Evolutionary conservation across 768 basidiomycete species (phyloP).

Genomic region (Psilocybe azurescens): DNA sequence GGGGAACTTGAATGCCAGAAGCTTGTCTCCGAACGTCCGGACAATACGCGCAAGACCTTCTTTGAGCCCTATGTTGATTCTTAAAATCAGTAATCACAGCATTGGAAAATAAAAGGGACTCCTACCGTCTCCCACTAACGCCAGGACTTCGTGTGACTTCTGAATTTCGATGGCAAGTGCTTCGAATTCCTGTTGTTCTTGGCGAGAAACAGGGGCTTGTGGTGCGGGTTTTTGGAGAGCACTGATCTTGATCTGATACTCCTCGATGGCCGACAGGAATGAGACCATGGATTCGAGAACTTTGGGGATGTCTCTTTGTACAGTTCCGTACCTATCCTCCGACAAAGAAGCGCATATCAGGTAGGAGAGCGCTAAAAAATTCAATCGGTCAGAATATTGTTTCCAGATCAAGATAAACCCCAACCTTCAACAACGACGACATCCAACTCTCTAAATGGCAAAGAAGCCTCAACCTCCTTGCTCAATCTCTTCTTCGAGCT

Average conservation of each 20-base stretch:
- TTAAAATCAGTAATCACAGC: conserved; percentile 7
- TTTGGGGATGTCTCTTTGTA: conserved; percentile 85
- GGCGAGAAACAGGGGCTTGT: conserved; percentile 35
- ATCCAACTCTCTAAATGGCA: conserved; percentile 70
- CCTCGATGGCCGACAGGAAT: conserved; percentile 71
- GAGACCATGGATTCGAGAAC: conserved; percentile 78
- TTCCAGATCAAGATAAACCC: conserved; percentile 9
- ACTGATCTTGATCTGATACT: conserved; percentile 60
- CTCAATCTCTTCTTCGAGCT: conserved; percentile 61
- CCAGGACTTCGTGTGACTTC: conserved; percentile 58
- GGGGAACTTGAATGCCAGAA: conserved; percentile 81
- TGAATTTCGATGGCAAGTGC: conserved; percentile 53
- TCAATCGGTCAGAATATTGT: not conserved
- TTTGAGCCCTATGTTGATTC: conserved; percentile 54
- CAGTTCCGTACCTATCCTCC: conserved; percentile 84
- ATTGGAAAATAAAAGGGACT: conserved; percentile 15
- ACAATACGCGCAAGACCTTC: conserved; percentile 69
- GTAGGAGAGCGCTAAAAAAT: conserved; percentile 60
- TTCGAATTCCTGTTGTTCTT: conserved; percentile 44
- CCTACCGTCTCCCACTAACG: conserved; percentile 64
- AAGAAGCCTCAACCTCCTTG: conserved; percentile 54
- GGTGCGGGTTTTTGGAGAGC: conserved; percentile 43
- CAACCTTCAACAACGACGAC: conserved; percentile 66
- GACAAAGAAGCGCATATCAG: conserved; percentile 74
- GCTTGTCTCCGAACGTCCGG: conserved; percentile 75